A percentile compares a stretch with the other conserved stretches of the same genome.
These are phyloP conservation scores for Lentinula sp. DNA, from an alignment of 768 basidiomycete species.

Conservation along the genomic window DNA sequence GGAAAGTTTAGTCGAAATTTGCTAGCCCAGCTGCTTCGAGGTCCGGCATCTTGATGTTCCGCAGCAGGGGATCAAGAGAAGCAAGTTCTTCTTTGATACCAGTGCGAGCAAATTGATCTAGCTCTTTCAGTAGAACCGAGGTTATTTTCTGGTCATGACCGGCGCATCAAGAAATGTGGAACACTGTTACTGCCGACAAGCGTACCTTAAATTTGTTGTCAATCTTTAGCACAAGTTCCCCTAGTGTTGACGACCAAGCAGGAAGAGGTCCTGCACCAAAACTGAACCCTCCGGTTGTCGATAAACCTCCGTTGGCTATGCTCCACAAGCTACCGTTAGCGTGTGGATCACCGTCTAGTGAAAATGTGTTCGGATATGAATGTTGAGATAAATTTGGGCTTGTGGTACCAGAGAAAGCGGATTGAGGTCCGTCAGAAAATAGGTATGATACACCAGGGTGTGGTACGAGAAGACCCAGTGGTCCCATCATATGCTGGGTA, in stretches of 20 bases:
- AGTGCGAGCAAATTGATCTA: conserved; percentile 75
- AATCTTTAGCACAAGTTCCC: conserved; percentile 73
- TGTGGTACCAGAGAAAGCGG: conserved; percentile 12
- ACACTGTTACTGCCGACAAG: background rate
- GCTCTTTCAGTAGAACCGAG: conserved; percentile 71
- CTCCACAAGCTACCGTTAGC: conserved; percentile 62
- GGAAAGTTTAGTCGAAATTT: conserved; percentile 1
- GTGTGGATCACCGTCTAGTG: background rate
- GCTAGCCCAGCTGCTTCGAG: conserved; percentile 14
- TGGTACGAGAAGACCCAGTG: conserved; percentile 67
- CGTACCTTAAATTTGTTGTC: conserved; percentile 79
- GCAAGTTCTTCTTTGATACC: conserved; percentile 80
- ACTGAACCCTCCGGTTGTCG: conserved; percentile 19
- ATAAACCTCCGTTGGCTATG: conserved; percentile 50
- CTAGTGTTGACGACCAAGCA: conserved; percentile 56
- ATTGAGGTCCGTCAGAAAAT: conserved; percentile 41
- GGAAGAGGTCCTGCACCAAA: conserved; percentile 38
- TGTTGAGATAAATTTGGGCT: conserved; percentile 20
- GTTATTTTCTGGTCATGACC: conserved; percentile 68
- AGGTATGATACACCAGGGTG: conserved; percentile 82
- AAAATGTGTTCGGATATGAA: conserved; percentile 18
- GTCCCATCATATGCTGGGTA: conserved; percentile 70
- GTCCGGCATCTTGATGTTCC: conserved; percentile 41
- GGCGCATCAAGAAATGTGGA: background rate
- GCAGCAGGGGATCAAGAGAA: conserved; percentile 71